phyloP scores from a whole-genome alignment of 805 yeast species.

The Suhomyces prunicola region DNA sequence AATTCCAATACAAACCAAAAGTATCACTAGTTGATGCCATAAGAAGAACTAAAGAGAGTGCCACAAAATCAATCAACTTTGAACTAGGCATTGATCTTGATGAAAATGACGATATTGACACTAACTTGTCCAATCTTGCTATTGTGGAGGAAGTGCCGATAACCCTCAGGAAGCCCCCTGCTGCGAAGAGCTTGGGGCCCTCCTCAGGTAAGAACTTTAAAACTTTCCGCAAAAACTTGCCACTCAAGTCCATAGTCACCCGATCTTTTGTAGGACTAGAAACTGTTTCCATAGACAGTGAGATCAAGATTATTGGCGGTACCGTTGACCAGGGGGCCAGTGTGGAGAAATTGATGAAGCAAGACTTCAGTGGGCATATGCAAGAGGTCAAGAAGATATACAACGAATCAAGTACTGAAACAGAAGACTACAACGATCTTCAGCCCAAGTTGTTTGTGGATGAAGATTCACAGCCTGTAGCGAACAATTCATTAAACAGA shows the following conservation, averaged over 20 bases:
- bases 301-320: conserved; percentile 3
- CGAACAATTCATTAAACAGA: neutral
- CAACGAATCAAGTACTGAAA: conserved; percentile 4
- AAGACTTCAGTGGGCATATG: conserved; percentile 13
- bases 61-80: conserved; percentile 17
- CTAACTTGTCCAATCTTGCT: conserved; percentile 26
- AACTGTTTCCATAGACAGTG: conserved; percentile 7
- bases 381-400: conserved; percentile 7
- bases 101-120: conserved; percentile 20
- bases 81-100: conserved; percentile 26
- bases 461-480: conserved; percentile 1
- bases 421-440: conserved; percentile 1
- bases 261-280: conserved; percentile 29
- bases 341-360: conserved; percentile 4
- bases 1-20: conserved; percentile 6
- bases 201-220: conserved; percentile 36
- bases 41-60: conserved; percentile 21
- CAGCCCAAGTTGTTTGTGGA: conserved; percentile 2
- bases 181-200: neutral
- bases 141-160: conserved; percentile 31
- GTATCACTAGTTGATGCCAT: conserved; percentile 30
- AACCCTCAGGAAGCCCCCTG: conserved; percentile 9
- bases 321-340: neutral
- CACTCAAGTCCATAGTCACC: conserved; percentile 19
- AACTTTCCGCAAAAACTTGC: conserved; percentile 26